Conservation (phyloP, 805 yeast genomes). For the Candida ortonii region DNA sequence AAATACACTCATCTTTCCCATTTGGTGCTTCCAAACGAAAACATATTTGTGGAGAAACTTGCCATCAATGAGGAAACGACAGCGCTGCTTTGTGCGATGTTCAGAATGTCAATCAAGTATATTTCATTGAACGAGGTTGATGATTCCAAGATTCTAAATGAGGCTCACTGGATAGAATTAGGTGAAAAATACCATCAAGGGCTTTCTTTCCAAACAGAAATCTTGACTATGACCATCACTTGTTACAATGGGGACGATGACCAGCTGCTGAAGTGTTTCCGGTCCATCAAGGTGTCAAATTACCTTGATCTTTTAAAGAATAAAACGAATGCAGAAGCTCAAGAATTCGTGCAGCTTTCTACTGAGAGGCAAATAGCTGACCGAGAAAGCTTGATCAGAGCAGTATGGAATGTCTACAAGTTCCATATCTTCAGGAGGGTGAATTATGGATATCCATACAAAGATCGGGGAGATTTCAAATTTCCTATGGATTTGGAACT, state of each 20-base stretch:
- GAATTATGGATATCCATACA: constrained; percentile 37
- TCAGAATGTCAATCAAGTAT: constrained; percentile 33
- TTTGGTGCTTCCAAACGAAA: constrained; percentile 36
- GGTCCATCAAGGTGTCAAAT: constrained; percentile 12
- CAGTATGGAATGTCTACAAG: constrained; percentile 40
- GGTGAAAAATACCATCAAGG: constrained; percentile 34
- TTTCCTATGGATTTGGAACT: constrained; percentile 35
- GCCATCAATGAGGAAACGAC: constrained; percentile 31
- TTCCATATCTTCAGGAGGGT: constrained; percentile 34
- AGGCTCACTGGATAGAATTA: constrained; percentile 37
- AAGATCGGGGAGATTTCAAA: constrained; percentile 16
- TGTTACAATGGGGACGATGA: constrained; percentile 27
- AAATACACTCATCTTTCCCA: constrained; percentile 39
- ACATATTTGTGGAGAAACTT: constrained; percentile 30
- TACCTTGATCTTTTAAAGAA: constrained; percentile 9
- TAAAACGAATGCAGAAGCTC: constrained; percentile 24
- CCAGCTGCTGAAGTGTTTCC: constrained; percentile 16
- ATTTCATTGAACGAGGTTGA: constrained; percentile 27
- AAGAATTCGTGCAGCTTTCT: constrained; percentile 23
- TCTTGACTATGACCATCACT: constrained; percentile 29
- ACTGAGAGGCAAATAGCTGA: constrained; percentile 34
- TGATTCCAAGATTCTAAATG: constrained; percentile 28
- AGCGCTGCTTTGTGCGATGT: constrained; percentile 32
- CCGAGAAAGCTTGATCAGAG: constrained; percentile 34
- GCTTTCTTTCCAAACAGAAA: constrained; percentile 27